phyloP scores from a whole-genome alignment of 257 asterid genomes.

The Anisodus acutangulus region DNA sequence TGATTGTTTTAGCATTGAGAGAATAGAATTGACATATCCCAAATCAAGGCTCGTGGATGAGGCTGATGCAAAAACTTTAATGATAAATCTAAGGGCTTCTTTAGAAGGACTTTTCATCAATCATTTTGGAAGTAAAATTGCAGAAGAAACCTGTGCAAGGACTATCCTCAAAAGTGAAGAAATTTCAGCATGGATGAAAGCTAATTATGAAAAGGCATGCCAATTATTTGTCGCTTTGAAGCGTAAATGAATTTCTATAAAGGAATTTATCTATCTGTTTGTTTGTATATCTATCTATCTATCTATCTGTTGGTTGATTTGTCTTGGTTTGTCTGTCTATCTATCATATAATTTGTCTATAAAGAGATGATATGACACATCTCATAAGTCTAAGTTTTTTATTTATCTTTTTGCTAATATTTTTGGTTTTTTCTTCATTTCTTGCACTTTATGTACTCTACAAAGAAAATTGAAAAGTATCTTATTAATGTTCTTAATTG shows the following conservation, averaged over 20 bases:
- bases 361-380: no score
- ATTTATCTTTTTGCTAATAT: no score
- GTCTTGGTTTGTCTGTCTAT: no score
- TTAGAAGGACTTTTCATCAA: slow-evolving; percentile 9
- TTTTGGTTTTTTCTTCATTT: no score
- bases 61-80: neutral
- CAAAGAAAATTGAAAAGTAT: no score
- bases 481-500: no score
- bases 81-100: slow-evolving; percentile 34
- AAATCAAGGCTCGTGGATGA: slow-evolving; percentile 18
- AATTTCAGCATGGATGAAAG: slow-evolving; percentile 21
- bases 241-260: slow-evolving; percentile 31
- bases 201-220: neutral
- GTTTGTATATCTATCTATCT: no score
- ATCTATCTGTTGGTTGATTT: no score
- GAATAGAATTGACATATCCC: slow-evolving; percentile 36
- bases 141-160: slow-evolving; percentile 33
- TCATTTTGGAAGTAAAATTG: slow-evolving; percentile 35
- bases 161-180: slow-evolving; percentile 26
- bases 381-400: no score
- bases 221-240: slow-evolving; percentile 40
- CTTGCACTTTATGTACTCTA: no score
- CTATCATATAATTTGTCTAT: no score
- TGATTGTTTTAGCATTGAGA: slow-evolving; percentile 45
- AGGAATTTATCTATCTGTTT: neutral